These are phyloP conservation scores for Ustilago hordei DNA, from an alignment of 1,284 basidiomycete species.

Conservation along the genomic window DNA sequence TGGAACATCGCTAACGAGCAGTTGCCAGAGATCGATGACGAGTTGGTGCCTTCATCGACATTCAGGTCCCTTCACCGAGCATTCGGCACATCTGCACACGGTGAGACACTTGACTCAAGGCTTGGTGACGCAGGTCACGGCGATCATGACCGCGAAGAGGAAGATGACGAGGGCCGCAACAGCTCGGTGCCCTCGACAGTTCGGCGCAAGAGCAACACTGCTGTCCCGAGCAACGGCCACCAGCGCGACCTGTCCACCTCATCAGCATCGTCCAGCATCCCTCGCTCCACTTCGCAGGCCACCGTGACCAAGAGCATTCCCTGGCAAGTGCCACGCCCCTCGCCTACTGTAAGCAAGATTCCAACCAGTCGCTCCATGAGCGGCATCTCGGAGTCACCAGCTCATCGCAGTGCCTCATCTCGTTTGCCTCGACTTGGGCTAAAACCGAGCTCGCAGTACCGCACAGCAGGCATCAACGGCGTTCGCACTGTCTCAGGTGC, in stretches of 20 bases:
- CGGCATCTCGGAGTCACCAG: slow-evolving; percentile 30
- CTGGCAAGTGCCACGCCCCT: slow-evolving; percentile 19
- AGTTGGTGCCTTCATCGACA: slow-evolving; percentile 10
- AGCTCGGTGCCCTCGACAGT: slow-evolving; percentile 20
- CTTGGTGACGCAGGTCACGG: slow-evolving; percentile 8
- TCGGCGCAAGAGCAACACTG: slow-evolving; percentile 1
- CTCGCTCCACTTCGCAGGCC: slow-evolving; percentile 32
- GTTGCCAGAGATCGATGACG: slow-evolving; percentile 41
- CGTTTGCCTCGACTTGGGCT: slow-evolving; percentile 43
- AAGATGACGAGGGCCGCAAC: slow-evolving; percentile 10
- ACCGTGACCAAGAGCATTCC: slow-evolving; percentile 29
- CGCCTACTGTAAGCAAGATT: slow-evolving; percentile 25
- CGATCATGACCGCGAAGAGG: slow-evolving; percentile 9
- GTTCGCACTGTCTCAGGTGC: slow-evolving; percentile 30
- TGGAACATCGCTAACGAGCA: slow-evolving; percentile 55
- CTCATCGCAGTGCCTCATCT: slow-evolving; percentile 30
- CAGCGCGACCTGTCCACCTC: slow-evolving; percentile 20
- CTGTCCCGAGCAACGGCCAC: slow-evolving; percentile 12
- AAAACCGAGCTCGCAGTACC: slow-evolving; percentile 43
- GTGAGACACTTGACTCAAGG: slow-evolving; percentile 16
- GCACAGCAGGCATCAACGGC: slow-evolving; percentile 9
- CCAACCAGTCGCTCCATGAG: slow-evolving; percentile 27
- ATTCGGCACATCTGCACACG: not conserved
- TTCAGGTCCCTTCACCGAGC: slow-evolving; percentile 4
- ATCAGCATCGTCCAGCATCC: slow-evolving; percentile 9